Conservation (phyloP, 805 yeast species). For the Jamesozyma rosinii region DNA sequence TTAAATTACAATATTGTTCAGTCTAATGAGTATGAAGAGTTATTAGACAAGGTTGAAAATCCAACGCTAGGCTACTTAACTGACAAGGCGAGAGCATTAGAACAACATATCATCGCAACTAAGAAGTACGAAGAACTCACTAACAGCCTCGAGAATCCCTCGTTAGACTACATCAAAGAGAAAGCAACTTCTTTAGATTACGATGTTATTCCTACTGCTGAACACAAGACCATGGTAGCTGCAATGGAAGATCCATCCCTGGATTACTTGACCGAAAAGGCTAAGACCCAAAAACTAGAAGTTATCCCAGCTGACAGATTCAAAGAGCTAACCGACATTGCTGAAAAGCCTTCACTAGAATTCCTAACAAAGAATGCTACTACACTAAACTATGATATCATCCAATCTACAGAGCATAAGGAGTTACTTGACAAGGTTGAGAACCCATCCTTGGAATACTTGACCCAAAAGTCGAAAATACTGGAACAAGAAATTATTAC, state of each 20-base stretch:
- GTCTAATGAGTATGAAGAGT: slow-evolving; percentile 5
- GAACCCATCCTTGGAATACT: neutral
- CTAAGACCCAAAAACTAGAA: slow-evolving; percentile 10
- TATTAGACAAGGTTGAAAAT: slow-evolving; percentile 5
- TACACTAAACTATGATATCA: neutral
- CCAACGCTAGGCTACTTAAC: slow-evolving; percentile 9
- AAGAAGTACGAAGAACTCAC: neutral
- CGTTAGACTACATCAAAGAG: neutral
- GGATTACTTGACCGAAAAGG: slow-evolving; percentile 8
- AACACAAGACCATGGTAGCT: slow-evolving; percentile 8
- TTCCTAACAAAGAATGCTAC: neutral
- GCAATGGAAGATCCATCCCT: slow-evolving; percentile 8
- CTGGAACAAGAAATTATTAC: slow-evolving; percentile 8
- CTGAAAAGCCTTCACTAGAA: neutral
- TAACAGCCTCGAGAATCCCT: neutral
- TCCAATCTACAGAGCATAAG: neutral
- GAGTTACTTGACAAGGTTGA: neutral
- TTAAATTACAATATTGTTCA: slow-evolving; percentile 19
- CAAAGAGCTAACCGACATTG: neutral
- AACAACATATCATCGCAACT: slow-evolving; percentile 4
- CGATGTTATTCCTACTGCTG: slow-evolving; percentile 14
- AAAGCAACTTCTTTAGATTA: slow-evolving; percentile 14
- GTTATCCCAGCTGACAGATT: slow-evolving; percentile 12
- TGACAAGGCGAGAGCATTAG: slow-evolving; percentile 10
- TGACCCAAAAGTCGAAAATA: neutral